phyloP scores from a whole-genome alignment of 805 yeast species.

The Myxozyma vanderwaltii region DNA sequence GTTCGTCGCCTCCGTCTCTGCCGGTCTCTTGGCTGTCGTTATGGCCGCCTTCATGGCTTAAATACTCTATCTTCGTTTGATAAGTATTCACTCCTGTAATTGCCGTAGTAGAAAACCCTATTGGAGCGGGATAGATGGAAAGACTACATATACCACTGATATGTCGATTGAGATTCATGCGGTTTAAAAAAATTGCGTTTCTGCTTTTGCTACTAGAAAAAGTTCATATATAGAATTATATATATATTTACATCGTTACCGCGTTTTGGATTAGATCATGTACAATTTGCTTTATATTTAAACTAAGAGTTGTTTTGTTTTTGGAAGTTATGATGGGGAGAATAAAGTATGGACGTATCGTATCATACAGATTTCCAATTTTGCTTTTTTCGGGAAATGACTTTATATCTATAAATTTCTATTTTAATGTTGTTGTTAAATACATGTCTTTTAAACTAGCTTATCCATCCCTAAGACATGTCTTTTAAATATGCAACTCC shows the following conservation, averaged over 20 bases:
- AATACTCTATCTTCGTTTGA: background rate
- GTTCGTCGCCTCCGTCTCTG: slow-evolving; percentile 29
- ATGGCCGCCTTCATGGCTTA: slow-evolving; percentile 32
- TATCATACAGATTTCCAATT: background rate
- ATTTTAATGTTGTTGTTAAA: too few species aligned
- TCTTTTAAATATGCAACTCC: background rate
- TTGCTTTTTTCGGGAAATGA: background rate
- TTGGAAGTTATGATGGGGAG: too few species aligned
- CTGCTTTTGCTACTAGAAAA: background rate
- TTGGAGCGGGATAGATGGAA: too few species aligned
- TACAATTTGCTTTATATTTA: too few species aligned
- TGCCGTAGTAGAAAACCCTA: background rate
- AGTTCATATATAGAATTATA: too few species aligned
- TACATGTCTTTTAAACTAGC: too few species aligned
- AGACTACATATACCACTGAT: too few species aligned
- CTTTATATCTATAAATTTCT: too few species aligned
- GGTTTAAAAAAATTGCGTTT: background rate
- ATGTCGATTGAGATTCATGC: too few species aligned
- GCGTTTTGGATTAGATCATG: background rate
- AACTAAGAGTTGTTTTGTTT: background rate
- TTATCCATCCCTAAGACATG: too few species aligned
- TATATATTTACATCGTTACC: background rate
- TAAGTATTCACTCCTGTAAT: background rate
- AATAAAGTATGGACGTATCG: too few species aligned
- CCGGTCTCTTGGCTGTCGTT: slow-evolving; percentile 27